These are phyloP conservation scores for Chrysosporium keratinophilum DNA, from an alignment of 2,329 filamentous ascomycete species.

Conservation along the genomic window DNA sequence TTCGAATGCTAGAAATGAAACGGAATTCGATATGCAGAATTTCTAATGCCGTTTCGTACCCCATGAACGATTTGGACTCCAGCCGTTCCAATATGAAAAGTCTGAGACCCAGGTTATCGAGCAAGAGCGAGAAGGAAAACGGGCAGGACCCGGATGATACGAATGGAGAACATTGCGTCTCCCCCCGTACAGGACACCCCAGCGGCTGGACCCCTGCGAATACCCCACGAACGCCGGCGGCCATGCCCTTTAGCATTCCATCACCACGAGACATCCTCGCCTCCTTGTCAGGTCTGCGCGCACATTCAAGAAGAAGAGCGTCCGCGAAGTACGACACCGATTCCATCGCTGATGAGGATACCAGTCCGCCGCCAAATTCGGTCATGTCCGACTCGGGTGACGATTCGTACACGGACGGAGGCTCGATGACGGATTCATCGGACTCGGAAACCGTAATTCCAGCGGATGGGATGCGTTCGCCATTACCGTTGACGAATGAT, in stretches of 20 bases:
- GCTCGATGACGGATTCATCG: constrained; percentile 1
- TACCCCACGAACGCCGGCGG: constrained; percentile 23
- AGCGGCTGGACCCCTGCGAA: constrained; percentile 32
- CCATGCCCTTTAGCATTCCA: constrained; percentile 7
- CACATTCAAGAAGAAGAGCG: constrained; percentile 4
- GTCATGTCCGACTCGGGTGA: not conserved
- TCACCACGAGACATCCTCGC: constrained; percentile 22
- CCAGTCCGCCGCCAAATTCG: not conserved
- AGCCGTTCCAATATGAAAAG: constrained; percentile 2
- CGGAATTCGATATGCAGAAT: not conserved
- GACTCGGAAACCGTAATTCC: not conserved
- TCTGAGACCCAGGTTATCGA: constrained; percentile 3
- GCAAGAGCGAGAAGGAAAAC: not conserved
- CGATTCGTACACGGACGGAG: constrained; percentile 12
- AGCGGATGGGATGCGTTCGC: constrained; percentile 20
- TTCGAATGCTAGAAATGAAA: constrained; percentile 15
- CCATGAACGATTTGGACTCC: not conserved
- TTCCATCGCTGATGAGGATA: not conserved
- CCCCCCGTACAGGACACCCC: not conserved
- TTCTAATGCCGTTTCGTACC: not conserved
- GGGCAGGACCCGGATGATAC: constrained; percentile 1
- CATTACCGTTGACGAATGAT: constrained; percentile 20
- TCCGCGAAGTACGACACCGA: constrained; percentile 13
- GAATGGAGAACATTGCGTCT: not conserved
- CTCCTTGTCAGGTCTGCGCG: constrained; percentile 16